Conservation (phyloP, 2,329 filamentous ascomycete species). For the Gyromitra esculenta region DNA sequence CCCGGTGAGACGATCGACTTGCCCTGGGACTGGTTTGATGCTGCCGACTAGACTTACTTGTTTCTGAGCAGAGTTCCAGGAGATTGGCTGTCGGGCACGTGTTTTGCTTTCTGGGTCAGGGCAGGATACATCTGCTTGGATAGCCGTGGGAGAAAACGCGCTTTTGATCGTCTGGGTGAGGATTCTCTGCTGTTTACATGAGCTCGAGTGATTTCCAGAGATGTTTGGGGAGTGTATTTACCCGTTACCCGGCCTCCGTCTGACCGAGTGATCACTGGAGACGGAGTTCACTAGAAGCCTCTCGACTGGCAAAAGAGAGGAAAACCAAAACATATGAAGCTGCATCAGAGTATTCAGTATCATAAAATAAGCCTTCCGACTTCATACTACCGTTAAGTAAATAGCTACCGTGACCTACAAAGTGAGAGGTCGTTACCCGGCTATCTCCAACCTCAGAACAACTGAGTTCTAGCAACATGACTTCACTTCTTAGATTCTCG, state of each 20-base stretch:
- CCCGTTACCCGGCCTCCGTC: constrained; percentile 3
- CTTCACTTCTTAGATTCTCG: constrained; percentile 5
- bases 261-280: constrained; percentile 9
- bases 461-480: constrained; percentile 8
- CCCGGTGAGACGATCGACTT: neutral
- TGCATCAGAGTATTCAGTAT: too few relatives aligned
- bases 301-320: neutral
- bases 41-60: neutral
- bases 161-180: neutral
- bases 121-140: neutral
- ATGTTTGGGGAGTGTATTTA: neutral
- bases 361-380: too few relatives aligned
- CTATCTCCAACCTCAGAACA: neutral
- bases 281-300: neutral
- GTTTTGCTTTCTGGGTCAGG: neutral
- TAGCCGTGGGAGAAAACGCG: neutral
- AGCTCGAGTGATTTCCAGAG: constrained; percentile 13
- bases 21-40: neutral
- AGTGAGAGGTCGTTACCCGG: constrained; percentile 36
- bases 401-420: neutral
- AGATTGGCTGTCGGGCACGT: neutral
- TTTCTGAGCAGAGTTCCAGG: neutral
- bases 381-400: neutral
- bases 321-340: neutral
- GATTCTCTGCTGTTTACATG: neutral